Conservation (phyloP, 495 filamentous ascomycete species). For the Aspergillus coremiiformis region DNA sequence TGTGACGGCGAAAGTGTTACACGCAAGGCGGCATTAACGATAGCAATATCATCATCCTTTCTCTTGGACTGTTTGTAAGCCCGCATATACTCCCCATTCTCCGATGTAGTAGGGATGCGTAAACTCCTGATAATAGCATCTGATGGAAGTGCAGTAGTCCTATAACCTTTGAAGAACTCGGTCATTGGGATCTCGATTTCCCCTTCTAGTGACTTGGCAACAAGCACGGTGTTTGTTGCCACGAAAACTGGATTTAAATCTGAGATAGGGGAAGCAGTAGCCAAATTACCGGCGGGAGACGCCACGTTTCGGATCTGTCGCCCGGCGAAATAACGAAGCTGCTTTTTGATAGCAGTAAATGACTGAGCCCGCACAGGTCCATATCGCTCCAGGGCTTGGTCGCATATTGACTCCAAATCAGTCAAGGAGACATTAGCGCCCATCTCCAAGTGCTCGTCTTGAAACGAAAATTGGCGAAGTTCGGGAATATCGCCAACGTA, state of each 20-base stretch:
- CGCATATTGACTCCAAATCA: conserved; percentile 54
- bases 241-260: conserved; percentile 94
- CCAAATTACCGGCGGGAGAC: conserved; percentile 90
- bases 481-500: conserved; percentile 92
- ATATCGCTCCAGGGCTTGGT: conserved; percentile 73
- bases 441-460: conserved; percentile 74
- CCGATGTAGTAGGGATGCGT: conserved; percentile 67
- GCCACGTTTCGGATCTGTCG: conserved; percentile 95
- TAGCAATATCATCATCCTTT: conserved; percentile 96
- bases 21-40: conserved; percentile 78
- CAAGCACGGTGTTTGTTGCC: conserved; percentile 70
- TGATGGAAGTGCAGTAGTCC: conserved; percentile 70
- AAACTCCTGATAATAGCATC: conserved; percentile 81
- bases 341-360: conserved; percentile 63
- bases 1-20: conserved; percentile 58
- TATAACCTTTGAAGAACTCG: conserved; percentile 87
- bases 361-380: conserved; percentile 61
- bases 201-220: conserved; percentile 64
- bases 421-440: conserved; percentile 90
- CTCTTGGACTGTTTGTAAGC: conserved; percentile 94
- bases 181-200: conserved; percentile 83
- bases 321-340: conserved; percentile 85
- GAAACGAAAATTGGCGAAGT: conserved; percentile 68
- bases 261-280: conserved; percentile 91
- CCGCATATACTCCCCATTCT: conserved; percentile 48